Percentiles rank a stretch among this genome's conserved stretches.
These are phyloP conservation scores for Sordaria brevicollis DNA, from an alignment of 495 filamentous ascomycete genomes.

Conservation along the genomic window DNA sequence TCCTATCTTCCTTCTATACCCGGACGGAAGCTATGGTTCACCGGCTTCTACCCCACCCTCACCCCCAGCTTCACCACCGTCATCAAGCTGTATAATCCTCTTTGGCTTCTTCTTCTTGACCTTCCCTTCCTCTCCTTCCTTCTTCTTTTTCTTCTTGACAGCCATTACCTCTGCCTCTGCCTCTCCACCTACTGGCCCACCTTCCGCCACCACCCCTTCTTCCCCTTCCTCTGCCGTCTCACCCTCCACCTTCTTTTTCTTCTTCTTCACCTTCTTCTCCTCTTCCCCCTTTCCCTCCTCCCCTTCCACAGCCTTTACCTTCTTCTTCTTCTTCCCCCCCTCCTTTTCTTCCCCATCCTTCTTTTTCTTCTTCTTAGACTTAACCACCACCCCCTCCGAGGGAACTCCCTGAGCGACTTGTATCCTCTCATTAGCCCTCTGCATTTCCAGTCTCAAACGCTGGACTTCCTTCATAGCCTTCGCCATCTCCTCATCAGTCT, in stretches of 20 bases:
- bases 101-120: constrained; percentile 44
- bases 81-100: constrained; percentile 17
- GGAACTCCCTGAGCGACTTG: constrained; percentile 57
- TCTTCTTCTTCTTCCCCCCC: constrained; percentile 48
- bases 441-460: constrained; percentile 77
- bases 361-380: constrained; percentile 62
- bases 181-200: not conserved
- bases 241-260: constrained; percentile 2
- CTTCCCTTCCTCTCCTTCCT: constrained; percentile 14
- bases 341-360: constrained; percentile 17
- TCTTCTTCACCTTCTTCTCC: constrained; percentile 5
- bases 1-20: not conserved
- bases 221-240: constrained; percentile 37
- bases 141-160: constrained; percentile 44
- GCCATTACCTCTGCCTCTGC: constrained; percentile 12
- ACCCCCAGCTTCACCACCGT: not conserved
- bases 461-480: constrained; percentile 82
- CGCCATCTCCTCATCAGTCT: constrained; percentile 73
- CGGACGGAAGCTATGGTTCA: not conserved
- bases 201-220: not conserved
- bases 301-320: not conserved
- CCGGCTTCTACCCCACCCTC: not conserved
- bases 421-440: constrained; percentile 75
- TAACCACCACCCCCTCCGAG: constrained; percentile 63
- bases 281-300: not conserved